These are phyloP conservation scores for Wickerhamiella allomyrinae DNA, from an alignment of 805 yeast species.

Conservation along the genomic window DNA sequence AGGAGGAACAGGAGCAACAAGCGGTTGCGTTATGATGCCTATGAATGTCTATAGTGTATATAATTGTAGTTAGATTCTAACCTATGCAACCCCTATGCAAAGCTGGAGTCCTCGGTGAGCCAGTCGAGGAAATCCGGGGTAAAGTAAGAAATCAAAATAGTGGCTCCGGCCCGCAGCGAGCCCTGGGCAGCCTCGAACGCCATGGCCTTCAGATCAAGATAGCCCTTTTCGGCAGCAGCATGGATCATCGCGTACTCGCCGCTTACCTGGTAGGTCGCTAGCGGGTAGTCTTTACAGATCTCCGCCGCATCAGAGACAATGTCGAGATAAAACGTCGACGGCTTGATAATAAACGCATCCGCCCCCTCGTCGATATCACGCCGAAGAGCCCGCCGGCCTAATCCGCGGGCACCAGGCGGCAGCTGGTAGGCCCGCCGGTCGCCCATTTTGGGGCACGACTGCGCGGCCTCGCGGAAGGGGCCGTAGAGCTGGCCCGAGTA, in stretches of 20 bases:
- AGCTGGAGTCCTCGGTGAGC: constrained; percentile 29
- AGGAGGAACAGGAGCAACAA: background rate
- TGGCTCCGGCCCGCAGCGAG: constrained; percentile 89
- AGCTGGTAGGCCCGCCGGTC: constrained; percentile 88
- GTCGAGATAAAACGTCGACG: constrained; percentile 89
- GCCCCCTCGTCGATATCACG: constrained; percentile 89
- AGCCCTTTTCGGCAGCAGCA: constrained; percentile 94
- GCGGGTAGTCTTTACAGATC: constrained; percentile 69
- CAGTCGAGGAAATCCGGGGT: constrained; percentile 94
- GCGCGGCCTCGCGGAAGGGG: constrained; percentile 96
- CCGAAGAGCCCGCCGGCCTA: constrained; percentile 78
- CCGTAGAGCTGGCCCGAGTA: constrained; percentile 86
- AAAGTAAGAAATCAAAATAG: constrained; percentile 77
- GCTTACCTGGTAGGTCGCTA: constrained; percentile 90
- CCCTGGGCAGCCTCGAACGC: constrained; percentile 82
- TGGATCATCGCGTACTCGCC: constrained; percentile 97
- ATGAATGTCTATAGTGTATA: no score
- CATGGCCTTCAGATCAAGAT: constrained; percentile 66
- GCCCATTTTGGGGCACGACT: constrained; percentile 76
- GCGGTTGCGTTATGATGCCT: no score
- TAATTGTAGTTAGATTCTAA: no score
- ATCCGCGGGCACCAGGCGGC: constrained; percentile 84
- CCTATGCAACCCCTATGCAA: no score
- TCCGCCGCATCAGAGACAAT: constrained; percentile 77
- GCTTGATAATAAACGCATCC: constrained; percentile 90